These are phyloP conservation scores for Aspergillus ellipticus DNA, from an alignment of 495 filamentous ascomycete species.

Conservation along the genomic window DNA sequence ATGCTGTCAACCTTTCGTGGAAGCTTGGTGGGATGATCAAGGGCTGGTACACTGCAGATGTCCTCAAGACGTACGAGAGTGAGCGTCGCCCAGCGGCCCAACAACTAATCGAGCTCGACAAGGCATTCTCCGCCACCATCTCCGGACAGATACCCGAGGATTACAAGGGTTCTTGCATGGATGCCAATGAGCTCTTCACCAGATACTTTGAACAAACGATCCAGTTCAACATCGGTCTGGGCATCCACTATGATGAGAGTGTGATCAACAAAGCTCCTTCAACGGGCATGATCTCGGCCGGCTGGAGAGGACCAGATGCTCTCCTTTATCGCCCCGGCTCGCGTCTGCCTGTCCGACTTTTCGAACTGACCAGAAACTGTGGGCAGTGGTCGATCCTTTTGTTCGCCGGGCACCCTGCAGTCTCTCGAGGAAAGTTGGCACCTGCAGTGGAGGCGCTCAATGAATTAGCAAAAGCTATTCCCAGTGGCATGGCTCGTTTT, in stretches of 20 bases:
- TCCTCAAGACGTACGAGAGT: constrained; percentile 37
- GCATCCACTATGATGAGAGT: constrained; percentile 8
- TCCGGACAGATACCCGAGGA: constrained; percentile 4
- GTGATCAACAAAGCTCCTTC: constrained; percentile 5
- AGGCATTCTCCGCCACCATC: constrained; percentile 4
- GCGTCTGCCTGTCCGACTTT: constrained; percentile 2
- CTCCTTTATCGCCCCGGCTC: constrained; percentile 8
- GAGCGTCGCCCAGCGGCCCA: constrained; percentile 25
- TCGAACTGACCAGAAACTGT: constrained; percentile 3
- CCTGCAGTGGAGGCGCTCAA: neutral
- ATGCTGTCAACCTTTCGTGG: constrained; percentile 56
- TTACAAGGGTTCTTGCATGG: neutral
- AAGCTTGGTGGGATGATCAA: constrained; percentile 41
- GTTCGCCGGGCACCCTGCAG: constrained; percentile 1
- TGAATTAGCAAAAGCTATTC: neutral
- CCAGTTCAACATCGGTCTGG: constrained; percentile 10
- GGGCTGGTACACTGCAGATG: constrained; percentile 26
- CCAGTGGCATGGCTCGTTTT: constrained; percentile 3
- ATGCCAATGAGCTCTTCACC: constrained; percentile 11
- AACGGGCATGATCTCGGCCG: constrained; percentile 5
- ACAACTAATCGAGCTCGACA: constrained; percentile 9
- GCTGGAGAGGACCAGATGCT: constrained; percentile 11
- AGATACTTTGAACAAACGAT: constrained; percentile 6
- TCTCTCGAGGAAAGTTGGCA: neutral
- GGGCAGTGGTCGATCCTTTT: constrained; percentile 6